phyloP scores from a whole-genome alignment of 179 eudicot species.

The Monotropa hypopitys region DNA sequence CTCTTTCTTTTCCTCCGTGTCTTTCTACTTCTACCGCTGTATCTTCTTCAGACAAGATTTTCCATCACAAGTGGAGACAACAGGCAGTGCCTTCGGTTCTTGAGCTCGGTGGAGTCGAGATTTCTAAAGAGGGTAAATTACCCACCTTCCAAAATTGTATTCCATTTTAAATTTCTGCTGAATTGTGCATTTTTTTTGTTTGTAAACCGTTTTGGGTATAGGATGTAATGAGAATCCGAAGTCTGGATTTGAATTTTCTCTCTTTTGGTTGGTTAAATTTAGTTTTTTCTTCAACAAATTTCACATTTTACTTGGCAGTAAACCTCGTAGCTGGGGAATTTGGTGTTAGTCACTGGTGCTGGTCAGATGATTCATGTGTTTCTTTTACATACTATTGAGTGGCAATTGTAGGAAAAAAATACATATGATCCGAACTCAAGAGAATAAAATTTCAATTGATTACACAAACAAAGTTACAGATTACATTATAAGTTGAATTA shows the following conservation, averaged over 20 bases:
- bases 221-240: not conserved
- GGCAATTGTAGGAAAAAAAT: no score
- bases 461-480: no score
- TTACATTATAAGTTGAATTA: no score
- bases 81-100: constrained; percentile 29
- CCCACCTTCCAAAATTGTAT: not conserved
- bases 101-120: constrained; percentile 49
- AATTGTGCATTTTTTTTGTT: not conserved
- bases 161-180: not conserved
- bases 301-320: not conserved
- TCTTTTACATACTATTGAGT: not conserved
- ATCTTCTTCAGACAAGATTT: constrained; percentile 5
- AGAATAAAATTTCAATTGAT: no score
- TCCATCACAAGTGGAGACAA: constrained; percentile 23
- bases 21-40: constrained; percentile 18
- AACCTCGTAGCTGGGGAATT: not conserved
- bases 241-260: constrained; percentile 1
- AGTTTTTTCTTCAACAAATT: not conserved
- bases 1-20: constrained; percentile 19
- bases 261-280: not conserved
- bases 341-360: not conserved
- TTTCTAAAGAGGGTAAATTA: constrained; percentile 42
- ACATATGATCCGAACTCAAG: no score
- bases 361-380: not conserved
- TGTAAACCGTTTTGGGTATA: not conserved